Evolutionary conservation across 78 protist genomes (phyloP).

Genomic region (Blattamonas nauphoetae): DNA sequence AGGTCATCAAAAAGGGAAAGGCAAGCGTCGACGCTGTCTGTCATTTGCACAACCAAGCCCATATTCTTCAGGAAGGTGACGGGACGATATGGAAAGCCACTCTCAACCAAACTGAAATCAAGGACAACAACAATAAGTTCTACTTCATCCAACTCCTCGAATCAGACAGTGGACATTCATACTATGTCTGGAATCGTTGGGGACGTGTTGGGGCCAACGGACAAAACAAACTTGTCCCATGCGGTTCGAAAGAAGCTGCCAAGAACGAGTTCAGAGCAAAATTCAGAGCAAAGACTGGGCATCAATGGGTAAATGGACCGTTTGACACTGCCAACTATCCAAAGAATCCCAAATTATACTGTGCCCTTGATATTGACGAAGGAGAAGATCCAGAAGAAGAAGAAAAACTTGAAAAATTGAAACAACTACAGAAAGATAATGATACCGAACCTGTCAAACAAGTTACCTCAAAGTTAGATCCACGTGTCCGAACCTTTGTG

Average conservation of each 20-base stretch:
- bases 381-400: constrained; percentile 24
- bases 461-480: neutral
- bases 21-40: neutral
- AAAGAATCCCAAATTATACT: neutral
- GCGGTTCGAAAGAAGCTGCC: neutral
- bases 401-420: neutral
- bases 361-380: constrained; percentile 24
- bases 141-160: constrained; percentile 33
- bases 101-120: constrained; percentile 37
- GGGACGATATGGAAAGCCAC: constrained; percentile 1
- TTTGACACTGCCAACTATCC: neutral
- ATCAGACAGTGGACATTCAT: neutral
- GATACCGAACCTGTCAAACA: neutral
- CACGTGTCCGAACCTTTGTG: neutral
- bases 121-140: constrained; percentile 38
- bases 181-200: constrained; percentile 29
- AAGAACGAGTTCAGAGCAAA: constrained; percentile 19
- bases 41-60: neutral
- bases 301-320: constrained; percentile 24
- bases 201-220: constrained; percentile 38
- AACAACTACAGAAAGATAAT: neutral
- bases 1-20: neutral
- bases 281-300: constrained; percentile 28
- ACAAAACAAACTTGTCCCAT: constrained; percentile 1
- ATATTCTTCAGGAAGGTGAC: neutral